Base-by-base conservation (phyloP, 768 basidiomycete species). In the Russula olivacea region DNA sequence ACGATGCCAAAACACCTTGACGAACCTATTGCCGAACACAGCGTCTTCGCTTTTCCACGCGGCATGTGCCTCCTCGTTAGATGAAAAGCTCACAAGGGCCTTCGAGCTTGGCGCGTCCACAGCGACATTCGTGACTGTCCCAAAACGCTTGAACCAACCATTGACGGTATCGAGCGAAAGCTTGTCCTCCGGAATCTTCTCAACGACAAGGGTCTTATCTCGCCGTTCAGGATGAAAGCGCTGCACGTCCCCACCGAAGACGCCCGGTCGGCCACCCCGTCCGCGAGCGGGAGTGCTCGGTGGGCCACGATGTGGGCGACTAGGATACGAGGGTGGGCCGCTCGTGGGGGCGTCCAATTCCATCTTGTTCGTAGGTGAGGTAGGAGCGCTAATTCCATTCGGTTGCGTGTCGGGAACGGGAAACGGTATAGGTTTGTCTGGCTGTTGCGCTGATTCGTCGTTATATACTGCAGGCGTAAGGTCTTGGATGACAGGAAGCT, bases 41-140 rank as follows among this genome's bases (percentile, higher is more conserved):
- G 94, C 93, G 66, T 96, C 93, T 73, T 95, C 91, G 28, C 86
- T 85, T 73, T 91, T 91, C 90, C 94, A 93, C 1, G 95, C 95
- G 14, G 83, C 82, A 69, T 88, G 84, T 0, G 95, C 95, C 69
- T 94, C 89, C 23, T 82, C 83, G 71, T 94, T 92, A 10, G 79
- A 83, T 38, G 83, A 80, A 74, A 97, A 98, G 67, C 89, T 93
- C 66, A 98, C 89, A 54, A 98, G 76, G 0, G 93, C 93, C 72
- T 94, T 92, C 50, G 83, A 81, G 50, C 78, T 83, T 21, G 75
- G 71, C n/a, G 76, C 76, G 72, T 98, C 93, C 55, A 97, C 84
- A 7, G 91, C 92, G 55, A 97, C 90, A 67, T 94, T 93, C 14
- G 93, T 93, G 64, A 98, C 91, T 2, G 84, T 88, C 10, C 95